Conservation (phyloP, 2,329 filamentous ascomycete species). For the Monilinia polystroma region DNA sequence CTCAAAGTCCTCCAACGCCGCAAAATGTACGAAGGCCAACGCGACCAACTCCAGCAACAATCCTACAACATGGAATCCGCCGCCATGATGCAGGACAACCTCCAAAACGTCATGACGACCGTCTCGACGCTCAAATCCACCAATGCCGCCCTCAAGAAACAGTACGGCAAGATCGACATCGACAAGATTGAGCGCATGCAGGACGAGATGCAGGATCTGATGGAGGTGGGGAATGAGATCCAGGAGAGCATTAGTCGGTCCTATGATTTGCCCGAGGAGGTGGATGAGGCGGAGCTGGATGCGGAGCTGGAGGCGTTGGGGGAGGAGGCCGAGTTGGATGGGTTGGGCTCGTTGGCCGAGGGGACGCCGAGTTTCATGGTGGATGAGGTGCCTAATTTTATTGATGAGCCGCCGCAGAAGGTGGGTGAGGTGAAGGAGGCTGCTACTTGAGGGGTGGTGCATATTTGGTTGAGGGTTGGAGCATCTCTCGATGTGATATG, state of each 20-base stretch:
- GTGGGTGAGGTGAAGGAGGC: constrained; percentile 79
- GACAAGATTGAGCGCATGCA: constrained; percentile 97
- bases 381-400: constrained; percentile 85
- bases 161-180: constrained; percentile 96
- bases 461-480: background rate
- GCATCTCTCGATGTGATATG: background rate
- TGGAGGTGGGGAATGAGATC: constrained; percentile 98
- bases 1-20: constrained; percentile 90
- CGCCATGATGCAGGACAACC: constrained; percentile 96
- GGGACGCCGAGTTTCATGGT: constrained; percentile 80
- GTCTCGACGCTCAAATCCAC: constrained; percentile 95
- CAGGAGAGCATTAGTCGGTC: constrained; percentile 88
- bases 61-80: constrained; percentile 99
- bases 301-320: constrained; percentile 93
- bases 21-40: constrained; percentile 91
- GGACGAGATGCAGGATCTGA: constrained; percentile 97
- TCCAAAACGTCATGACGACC: constrained; percentile 97
- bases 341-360: constrained; percentile 51
- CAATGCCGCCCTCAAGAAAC: constrained; percentile 88
- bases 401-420: constrained; percentile 81
- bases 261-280: constrained; percentile 95
- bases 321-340: constrained; percentile 91
- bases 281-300: constrained; percentile 94
- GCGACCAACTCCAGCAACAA: constrained; percentile 89
- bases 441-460: constrained; percentile 49